These are phyloP conservation scores for Rubia occidens DNA, from an alignment of 305 asterid species.

Conservation along the genomic window DNA sequence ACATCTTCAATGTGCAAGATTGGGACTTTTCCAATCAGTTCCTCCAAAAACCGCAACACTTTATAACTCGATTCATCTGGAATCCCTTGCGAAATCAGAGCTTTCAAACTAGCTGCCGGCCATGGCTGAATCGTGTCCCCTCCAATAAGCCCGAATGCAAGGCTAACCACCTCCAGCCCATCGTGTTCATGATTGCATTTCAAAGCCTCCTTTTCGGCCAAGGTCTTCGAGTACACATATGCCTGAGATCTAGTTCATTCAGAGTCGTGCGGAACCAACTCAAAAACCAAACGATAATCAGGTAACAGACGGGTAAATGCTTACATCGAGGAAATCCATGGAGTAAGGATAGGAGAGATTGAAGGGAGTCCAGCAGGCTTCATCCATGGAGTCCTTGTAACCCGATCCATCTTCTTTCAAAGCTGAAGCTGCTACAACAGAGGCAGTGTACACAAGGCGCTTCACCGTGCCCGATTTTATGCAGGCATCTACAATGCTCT, in stretches of 20 bases:
- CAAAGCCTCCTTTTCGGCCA: slow-evolving; percentile 43
- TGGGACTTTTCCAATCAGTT: slow-evolving; percentile 40
- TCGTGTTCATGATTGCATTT: slow-evolving; percentile 24
- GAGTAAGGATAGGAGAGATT: slow-evolving; percentile 5
- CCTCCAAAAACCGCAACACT: slow-evolving; percentile 36
- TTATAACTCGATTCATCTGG: slow-evolving; percentile 14
- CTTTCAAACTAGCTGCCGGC: slow-evolving; percentile 16
- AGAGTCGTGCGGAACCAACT: neutral
- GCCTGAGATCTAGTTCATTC: slow-evolving; percentile 18
- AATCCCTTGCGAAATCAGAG: slow-evolving; percentile 23
- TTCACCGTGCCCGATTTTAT: slow-evolving; percentile 21
- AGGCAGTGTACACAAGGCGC: slow-evolving; percentile 27
- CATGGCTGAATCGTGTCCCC: slow-evolving; percentile 36
- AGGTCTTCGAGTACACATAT: slow-evolving; percentile 41
- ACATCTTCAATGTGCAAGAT: slow-evolving; percentile 42
- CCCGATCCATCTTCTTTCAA: slow-evolving; percentile 27
- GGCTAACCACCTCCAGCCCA: slow-evolving; percentile 40
- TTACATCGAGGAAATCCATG: slow-evolving; percentile 13
- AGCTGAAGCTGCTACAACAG: slow-evolving; percentile 27
- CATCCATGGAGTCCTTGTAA: slow-evolving; percentile 29
- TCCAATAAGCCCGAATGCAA: slow-evolving; percentile 43
- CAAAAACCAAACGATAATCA: neutral
- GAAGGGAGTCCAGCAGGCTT: slow-evolving; percentile 40
- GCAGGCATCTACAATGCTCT: slow-evolving; percentile 24
- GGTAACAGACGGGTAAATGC: neutral